Evolutionary conservation across 1,284 basidiomycete species (phyloP).

Genomic region (Boletus austroedulis): DNA sequence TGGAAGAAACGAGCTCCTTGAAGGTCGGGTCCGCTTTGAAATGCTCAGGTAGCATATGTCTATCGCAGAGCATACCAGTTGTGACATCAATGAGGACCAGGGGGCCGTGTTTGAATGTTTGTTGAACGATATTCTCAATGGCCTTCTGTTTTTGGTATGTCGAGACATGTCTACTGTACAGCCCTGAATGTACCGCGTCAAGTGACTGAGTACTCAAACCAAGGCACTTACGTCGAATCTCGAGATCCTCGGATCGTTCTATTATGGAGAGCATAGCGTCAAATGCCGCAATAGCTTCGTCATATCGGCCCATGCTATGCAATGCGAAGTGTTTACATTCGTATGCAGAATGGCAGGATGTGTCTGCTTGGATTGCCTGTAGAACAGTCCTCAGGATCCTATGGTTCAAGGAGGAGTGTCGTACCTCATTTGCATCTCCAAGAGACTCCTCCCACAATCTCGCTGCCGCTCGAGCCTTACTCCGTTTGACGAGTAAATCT

Average conservation of each 20-base stretch:
- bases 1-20: constrained; percentile 1
- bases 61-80: background rate
- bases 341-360: background rate
- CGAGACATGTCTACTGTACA: background rate
- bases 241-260: background rate
- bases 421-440: constrained; percentile 2
- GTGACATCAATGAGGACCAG: background rate
- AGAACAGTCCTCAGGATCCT: background rate
- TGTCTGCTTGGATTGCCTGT: background rate
- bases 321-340: constrained; percentile 2
- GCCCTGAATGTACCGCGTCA: background rate
- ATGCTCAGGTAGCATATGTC: background rate
- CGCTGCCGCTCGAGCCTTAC: background rate
- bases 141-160: background rate
- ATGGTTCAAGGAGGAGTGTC: background rate
- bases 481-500: background rate
- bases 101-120: background rate
- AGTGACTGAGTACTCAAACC: background rate
- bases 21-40: constrained; percentile 1
- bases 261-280: background rate
- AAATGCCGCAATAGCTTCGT: constrained; percentile 2
- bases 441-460: background rate
- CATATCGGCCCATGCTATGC: background rate
- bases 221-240: background rate
- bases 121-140: background rate